Evolutionary conservation across 768 basidiomycete species (phyloP), one percentile per base, ranked within the genome.

Genomic region (Pisolithus sp.): DNA sequence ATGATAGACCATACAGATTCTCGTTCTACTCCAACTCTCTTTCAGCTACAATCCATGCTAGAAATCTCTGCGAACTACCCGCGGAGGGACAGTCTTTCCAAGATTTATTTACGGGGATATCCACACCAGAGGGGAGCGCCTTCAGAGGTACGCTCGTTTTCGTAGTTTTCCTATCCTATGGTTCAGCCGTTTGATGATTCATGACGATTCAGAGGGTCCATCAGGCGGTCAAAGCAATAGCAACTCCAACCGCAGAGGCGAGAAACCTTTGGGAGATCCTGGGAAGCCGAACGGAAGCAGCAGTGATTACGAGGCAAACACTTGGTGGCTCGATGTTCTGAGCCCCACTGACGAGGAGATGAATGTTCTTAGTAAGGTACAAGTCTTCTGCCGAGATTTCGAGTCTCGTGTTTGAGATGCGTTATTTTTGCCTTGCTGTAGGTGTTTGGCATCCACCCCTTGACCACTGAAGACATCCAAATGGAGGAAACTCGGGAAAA

Each of bases 401-500:
- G n/a, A 13, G n/a, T 23, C 8, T n/a, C 34, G 15, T 47, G 20
- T 31, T 26, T 47, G 4, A 47, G 30, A 7, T 7, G 17, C 8
- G 20, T 36, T 47, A 13, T 36, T 30, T 1, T 17, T 18, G 3
- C 12, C 6, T 21, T 8, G 17, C 21, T 20, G 31, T 55, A 96
- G 94, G 93, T 95, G 9, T 99, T 98, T 69, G 81, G 80, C 18
- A 96, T 99, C 62, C 96, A 99, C 72, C 96, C 96, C 4, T 77
- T 99, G 57, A 99, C 96, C 5, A 95, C 95, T 18, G 96, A 99
- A 75, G 96, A 99, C 75, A 98, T 99, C 65, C 85, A 90, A 63
- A 96, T 98, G 87, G 96, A 99, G 70, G 96, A 99, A 74, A 89
- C 94, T 38, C 92, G 96, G 62, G 96, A 99, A 74, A 99, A 99